Evolutionary conservation across 1,139 yeast species (phyloP).

Genomic region (Kodamaea derodonti): DNA sequence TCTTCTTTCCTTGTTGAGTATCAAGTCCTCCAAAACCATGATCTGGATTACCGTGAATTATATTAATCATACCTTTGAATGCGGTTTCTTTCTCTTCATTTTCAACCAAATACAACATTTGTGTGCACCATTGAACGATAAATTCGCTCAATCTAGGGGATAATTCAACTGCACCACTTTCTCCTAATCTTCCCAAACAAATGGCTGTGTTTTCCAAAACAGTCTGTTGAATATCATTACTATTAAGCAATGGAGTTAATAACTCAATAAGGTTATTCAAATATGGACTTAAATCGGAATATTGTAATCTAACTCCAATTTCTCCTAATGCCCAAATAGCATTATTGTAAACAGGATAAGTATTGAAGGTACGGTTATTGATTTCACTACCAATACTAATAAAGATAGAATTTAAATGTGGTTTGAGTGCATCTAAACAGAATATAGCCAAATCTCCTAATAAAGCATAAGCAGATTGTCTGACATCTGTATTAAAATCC

Average conservation of each 20-base stretch:
- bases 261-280: slow-evolving; percentile 56
- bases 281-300: slow-evolving; percentile 54
- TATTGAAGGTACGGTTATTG: slow-evolving; percentile 43
- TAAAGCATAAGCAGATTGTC: slow-evolving; percentile 89
- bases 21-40: slow-evolving; percentile 51
- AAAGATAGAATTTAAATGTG: slow-evolving; percentile 56
- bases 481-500: slow-evolving; percentile 77
- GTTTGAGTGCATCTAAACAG: slow-evolving; percentile 54
- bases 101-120: slow-evolving; percentile 61
- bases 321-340: slow-evolving; percentile 96
- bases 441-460: slow-evolving; percentile 81
- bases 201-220: slow-evolving; percentile 90
- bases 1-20: slow-evolving; percentile 42
- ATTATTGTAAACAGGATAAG: slow-evolving; percentile 73
- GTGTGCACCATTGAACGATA: slow-evolving; percentile 62
- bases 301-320: slow-evolving; percentile 57
- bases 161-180: slow-evolving; percentile 41
- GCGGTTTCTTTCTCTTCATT: slow-evolving; percentile 81
- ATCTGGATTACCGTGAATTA: slow-evolving; percentile 63
- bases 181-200: slow-evolving; percentile 85
- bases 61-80: slow-evolving; percentile 69
- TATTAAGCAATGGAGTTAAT: slow-evolving; percentile 60
- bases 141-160: slow-evolving; percentile 57
- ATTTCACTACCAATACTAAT: slow-evolving; percentile 68
- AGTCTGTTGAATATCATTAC: slow-evolving; percentile 54